Evolutionary conservation across 306 rosid species (phyloP), one percentile per base, ranked within the genome.

Genomic region (Trifolium fragiferum): DNA sequence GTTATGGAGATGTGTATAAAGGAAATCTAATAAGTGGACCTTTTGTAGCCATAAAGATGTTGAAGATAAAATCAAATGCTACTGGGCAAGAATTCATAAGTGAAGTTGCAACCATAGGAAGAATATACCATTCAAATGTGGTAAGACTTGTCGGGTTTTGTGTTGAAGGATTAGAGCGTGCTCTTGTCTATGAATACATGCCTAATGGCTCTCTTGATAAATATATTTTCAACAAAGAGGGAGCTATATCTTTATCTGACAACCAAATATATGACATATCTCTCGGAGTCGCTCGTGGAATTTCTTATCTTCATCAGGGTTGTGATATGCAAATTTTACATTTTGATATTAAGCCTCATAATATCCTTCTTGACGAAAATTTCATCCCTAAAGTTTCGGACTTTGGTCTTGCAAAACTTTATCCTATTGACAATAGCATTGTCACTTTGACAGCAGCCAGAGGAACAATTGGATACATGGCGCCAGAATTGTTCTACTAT

Each of bases 131-230:
- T 55, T n/a, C 38, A 11, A 71, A 71, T 71, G 66, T 71, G 3
- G 76, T 71, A 10, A 19, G 51, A 49, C 38, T 71, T 0, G 5
- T 71, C 21, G 76, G 76, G 1, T 71, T 20, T 55, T 18, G 65
- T 21, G 66, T 71, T 9, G 76, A 71, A 46, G 51, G 65, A 19
- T 71, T 53, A 54, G 54, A 54, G 25, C 74, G 8, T 4, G 80
- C 74, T 41, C 80, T 76, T 11, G 59, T 76, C 14, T 76, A 66
- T 41, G 80, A 76, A 14, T 76, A 54, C 40, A 67, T 76, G 80
- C 16, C 68, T 2, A 66, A 76, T 7, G 68, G 74, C 2, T 76
- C 80, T 10, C 67, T 76, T 27, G 80, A 76, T 40, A 67, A 44
- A 43, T 67, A 76, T 55, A 66, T 76, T 30, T 76, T 54, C 37